Evolutionary conservation across 495 filamentous ascomycete species (phyloP).

Genomic region (Penicillium ucsense): DNA sequence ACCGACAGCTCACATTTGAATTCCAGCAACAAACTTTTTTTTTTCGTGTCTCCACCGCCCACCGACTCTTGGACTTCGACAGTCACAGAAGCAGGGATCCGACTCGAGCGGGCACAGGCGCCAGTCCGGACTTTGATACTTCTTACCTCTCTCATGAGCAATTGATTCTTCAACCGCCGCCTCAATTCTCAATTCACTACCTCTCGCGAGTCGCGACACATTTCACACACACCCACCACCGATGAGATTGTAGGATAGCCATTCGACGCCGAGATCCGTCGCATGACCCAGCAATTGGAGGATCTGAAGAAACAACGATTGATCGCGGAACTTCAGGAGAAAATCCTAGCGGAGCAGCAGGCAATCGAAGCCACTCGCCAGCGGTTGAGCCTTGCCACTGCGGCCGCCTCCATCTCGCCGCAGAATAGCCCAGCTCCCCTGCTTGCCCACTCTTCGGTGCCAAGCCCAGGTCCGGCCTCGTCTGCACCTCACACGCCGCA

Average conservation of each 20-base stretch:
- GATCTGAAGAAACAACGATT: not conserved
- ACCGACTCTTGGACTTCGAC: no score
- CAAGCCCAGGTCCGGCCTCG: no score
- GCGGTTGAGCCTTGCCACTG: not conserved
- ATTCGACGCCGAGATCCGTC: not conserved
- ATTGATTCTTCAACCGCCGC: no score
- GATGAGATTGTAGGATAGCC: not conserved
- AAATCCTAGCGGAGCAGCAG: not conserved
- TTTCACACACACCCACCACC: not conserved
- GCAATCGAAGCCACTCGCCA: not conserved
- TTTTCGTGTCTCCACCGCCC: no score
- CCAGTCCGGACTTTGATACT: no score
- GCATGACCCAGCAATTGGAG: not conserved
- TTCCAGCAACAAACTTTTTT: no score
- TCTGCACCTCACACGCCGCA: not conserved
- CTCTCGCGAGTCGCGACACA: no score
- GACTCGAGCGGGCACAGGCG: no score
- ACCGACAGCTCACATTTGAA: no score
- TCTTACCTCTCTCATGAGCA: no score
- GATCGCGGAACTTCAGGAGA: not conserved
- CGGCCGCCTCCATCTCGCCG: not conserved
- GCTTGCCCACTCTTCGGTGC: not conserved
- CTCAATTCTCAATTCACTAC: no score
- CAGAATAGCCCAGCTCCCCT: not conserved
- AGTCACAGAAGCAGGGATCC: no score